Base-by-base conservation (phyloP, 495 filamentous ascomycete species). In the Aspergillus hancockii region DNA sequence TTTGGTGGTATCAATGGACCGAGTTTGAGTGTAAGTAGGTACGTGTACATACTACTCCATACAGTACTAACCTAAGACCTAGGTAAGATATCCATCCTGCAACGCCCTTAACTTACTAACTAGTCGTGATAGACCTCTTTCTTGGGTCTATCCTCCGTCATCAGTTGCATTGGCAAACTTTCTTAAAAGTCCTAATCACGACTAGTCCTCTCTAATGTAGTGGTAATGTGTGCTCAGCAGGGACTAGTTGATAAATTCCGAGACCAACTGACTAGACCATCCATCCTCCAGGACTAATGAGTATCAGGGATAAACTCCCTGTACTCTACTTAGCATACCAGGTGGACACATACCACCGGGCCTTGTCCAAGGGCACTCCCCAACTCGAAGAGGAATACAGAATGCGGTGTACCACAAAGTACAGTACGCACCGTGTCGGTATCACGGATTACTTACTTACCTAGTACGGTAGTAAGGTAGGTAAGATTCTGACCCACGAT, bases 401-500 rank as follows among this genome's bases (percentile, higher is more conserved):
- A 45, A 45, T 45, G 41, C 41, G 41, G 41, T 45, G 41, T 45
- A 45, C n/a, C 2, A n/a, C n/a, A n/a, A n/a, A n/a, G n/a, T n/a
- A n/a, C n/a, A n/a, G n/a, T n/a, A n/a, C n/a, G n/a, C n/a, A n/a
- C n/a, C n/a, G n/a, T n/a, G n/a, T n/a, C n/a, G n/a, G n/a, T n/a
- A n/a, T n/a, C n/a, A 45, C 16, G 41, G 41, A 36, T 36, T 43
- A 55, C 51, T 3, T 21, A 1, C 25, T 54, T 14, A 19, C 13
- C 49, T 14, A n/a, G 28, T 38, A 52, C 31, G n/a, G 22, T 18
- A 28, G 53, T 31, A 19, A 46, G 18, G 7, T 4, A 9, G 19
- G 30, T 16, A 52, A 52, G 54, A n/a, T 49, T 38, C 25, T 62
- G 64, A 59, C 59, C 63, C 61, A 66, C 57, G 64, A 68, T 68